Percentiles rank a stretch among this genome's conserved stretches.
These are phyloP conservation scores for Trametes maxima DNA, from an alignment of 768 basidiomycete genomes.

Conservation along the genomic window DNA sequence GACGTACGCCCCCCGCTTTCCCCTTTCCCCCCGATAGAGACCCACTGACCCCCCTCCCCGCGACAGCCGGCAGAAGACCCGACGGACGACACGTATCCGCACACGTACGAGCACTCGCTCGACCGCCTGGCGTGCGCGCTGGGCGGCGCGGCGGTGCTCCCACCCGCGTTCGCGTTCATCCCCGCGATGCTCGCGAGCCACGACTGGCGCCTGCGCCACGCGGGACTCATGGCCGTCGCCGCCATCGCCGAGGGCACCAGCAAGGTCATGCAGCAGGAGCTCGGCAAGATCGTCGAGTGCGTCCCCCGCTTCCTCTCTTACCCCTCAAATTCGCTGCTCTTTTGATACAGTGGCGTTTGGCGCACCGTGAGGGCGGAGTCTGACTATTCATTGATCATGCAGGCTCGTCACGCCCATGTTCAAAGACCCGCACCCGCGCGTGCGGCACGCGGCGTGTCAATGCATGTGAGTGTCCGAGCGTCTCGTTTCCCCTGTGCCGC, in stretches of 20 bases:
- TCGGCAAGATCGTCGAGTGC: conserved; percentile 81
- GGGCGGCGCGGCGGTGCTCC: conserved; percentile 74
- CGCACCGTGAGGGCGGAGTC: no score
- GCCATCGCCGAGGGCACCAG: conserved; percentile 84
- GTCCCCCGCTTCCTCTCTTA: conserved; percentile 28
- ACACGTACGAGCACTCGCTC: conserved; percentile 79
- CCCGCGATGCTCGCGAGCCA: conserved; percentile 80
- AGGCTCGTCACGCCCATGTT: conserved; percentile 82
- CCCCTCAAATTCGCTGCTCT: no score
- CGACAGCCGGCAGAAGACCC: conserved; percentile 64
- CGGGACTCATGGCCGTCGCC: conserved; percentile 85
- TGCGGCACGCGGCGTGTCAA: conserved; percentile 80
- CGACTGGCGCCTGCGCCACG: conserved; percentile 86
- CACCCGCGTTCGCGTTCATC: conserved; percentile 80
- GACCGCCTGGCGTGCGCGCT: conserved; percentile 82
- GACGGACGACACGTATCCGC: conserved; percentile 67
- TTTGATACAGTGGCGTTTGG: no score
- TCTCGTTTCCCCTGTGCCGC: neutral
- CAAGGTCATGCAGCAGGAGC: conserved; percentile 79
- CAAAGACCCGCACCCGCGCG: conserved; percentile 73
- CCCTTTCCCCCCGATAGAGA: no score
- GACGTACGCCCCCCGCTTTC: conserved; percentile 55
- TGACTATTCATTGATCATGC: conserved; percentile 19
- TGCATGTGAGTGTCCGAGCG: conserved; percentile 58
- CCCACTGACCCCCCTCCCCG: no score